Evolutionary conservation across 1,139 yeast species (phyloP), one percentile per base, ranked within the genome.

Genomic region (Pichia sp.): DNA sequence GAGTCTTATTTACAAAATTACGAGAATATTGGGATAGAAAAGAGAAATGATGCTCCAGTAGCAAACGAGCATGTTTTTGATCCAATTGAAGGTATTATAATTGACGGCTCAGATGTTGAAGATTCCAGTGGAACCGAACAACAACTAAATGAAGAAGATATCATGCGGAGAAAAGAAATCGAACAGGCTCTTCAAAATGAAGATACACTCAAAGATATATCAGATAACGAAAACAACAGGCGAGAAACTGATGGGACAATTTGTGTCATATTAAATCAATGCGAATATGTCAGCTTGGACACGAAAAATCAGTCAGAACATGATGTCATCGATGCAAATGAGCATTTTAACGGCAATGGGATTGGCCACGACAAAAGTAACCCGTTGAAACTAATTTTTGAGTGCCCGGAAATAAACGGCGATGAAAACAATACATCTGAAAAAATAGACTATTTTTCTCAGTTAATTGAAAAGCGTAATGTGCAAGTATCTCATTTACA

Each of bases 181-280:
- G 65, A 65, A 40, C 64, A 61, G 32, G 71, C 72, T 0, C 52
- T 69, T 4, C 60, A 62, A 34, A 64, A 61, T 26, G 58, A 64
- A 3, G 32, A 37, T n/a, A 31, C 42, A 23, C 38, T 39, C 31
- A 43, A 37, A 26, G 40, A 37, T 33, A 26, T 33, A 27, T 16
- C 4, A 5, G 41, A 39, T 27, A 27, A 28, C 29, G n/a, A 26
- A 27, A 23, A 11, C 33, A 32, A 9, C 33, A 10, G 11, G 11
- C 9, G 33, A 32, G 33, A 11, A 11, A 32, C 11, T 11, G 33
- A 32, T 11, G 11, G 33, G 33, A 9, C 33, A 10, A 32, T 9
- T 10, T 32, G 11, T 10, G 11, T 32, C 23, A 16, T 16, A 16
- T 16, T 16, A 16, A 16, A 16, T 16, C 23, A 16, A 16, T 16